These are phyloP conservation scores for Serendipita sp. DNA, from an alignment of 768 basidiomycete species.

Conservation along the genomic window DNA sequence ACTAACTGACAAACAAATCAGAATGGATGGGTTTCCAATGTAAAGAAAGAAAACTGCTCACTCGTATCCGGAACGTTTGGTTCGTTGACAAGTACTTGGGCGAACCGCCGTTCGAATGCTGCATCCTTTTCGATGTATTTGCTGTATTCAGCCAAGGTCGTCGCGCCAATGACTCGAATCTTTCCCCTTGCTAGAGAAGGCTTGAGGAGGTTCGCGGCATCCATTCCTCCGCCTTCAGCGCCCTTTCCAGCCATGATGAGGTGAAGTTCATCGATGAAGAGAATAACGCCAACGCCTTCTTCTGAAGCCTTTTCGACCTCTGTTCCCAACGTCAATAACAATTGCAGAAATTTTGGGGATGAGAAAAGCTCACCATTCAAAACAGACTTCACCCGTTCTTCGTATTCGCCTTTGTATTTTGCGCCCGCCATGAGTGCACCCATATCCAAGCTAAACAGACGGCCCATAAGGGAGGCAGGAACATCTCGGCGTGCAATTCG, in stretches of 20 bases:
- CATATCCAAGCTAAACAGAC: slow-evolving; percentile 81
- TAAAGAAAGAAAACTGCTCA: background rate
- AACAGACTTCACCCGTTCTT: slow-evolving; percentile 87
- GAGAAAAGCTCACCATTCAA: slow-evolving; percentile 28
- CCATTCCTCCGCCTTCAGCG: slow-evolving; percentile 76
- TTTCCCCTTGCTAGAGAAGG: slow-evolving; percentile 81
- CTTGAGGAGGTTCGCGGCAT: slow-evolving; percentile 84
- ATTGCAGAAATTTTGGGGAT: background rate
- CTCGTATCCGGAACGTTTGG: slow-evolving; percentile 73
- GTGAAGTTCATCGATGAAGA: slow-evolving; percentile 92
- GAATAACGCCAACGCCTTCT: slow-evolving; percentile 60
- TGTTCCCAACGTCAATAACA: slow-evolving; percentile 7
- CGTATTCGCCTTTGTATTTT: slow-evolving; percentile 91
- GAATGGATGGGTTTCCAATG: background rate
- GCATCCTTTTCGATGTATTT: slow-evolving; percentile 90
- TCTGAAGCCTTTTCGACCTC: slow-evolving; percentile 84
- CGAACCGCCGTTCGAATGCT: slow-evolving; percentile 80
- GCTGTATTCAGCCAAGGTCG: slow-evolving; percentile 80
- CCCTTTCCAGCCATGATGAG: slow-evolving; percentile 86
- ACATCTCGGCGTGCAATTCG: slow-evolving; percentile 91
- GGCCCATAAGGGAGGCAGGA: slow-evolving; percentile 52
- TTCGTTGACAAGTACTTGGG: slow-evolving; percentile 86
- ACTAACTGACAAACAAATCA: slow-evolving; percentile 28
- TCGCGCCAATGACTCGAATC: slow-evolving; percentile 66
- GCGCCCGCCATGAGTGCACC: slow-evolving; percentile 89